A percentile compares a stretch with the other conserved stretches of the same genome.
phyloP scores from a whole-genome alignment of 2,329 filamentous ascomycete species.

The Blastomyces silverae region DNA sequence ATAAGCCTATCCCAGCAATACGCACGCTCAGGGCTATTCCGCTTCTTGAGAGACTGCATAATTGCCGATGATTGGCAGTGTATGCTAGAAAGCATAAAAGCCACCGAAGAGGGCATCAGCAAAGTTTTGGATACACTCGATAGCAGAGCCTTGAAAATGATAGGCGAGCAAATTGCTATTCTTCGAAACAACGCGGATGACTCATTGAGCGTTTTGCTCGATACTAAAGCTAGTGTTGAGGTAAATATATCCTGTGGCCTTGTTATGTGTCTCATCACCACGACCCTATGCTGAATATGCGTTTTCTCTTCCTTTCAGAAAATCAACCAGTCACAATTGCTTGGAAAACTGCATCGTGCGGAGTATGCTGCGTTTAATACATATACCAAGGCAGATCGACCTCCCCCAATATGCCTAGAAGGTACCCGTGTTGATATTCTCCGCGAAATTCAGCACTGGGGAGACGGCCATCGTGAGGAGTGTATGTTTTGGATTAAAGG shows the following conservation, averaged over 20 bases:
- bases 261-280: not conserved
- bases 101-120: not conserved
- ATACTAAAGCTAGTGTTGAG: constrained; percentile 7
- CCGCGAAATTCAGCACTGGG: constrained; percentile 23
- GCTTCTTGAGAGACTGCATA: constrained; percentile 8
- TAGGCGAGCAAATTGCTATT: not conserved
- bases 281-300: not conserved
- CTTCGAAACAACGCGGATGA: constrained; percentile 8
- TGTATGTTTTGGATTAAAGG: constrained; percentile 32
- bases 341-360: constrained; percentile 6
- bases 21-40: not conserved
- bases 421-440: constrained; percentile 24
- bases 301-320: not conserved
- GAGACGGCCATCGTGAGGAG: constrained; percentile 13
- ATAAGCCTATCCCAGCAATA: constrained; percentile 5
- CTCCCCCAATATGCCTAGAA: constrained; percentile 19
- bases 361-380: constrained; percentile 9
- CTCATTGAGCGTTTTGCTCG: not conserved
- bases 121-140: constrained; percentile 6
- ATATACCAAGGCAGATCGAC: constrained; percentile 11
- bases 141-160: constrained; percentile 1
- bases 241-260: not conserved
- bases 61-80: constrained; percentile 9
- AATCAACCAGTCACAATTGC: constrained; percentile 9
- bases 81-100: constrained; percentile 8